Percentiles rank a stretch among this genome's conserved stretches.
Evolutionary conservation across 1,139 yeast species (phyloP).

Genomic region (Komagataea norvegica): DNA sequence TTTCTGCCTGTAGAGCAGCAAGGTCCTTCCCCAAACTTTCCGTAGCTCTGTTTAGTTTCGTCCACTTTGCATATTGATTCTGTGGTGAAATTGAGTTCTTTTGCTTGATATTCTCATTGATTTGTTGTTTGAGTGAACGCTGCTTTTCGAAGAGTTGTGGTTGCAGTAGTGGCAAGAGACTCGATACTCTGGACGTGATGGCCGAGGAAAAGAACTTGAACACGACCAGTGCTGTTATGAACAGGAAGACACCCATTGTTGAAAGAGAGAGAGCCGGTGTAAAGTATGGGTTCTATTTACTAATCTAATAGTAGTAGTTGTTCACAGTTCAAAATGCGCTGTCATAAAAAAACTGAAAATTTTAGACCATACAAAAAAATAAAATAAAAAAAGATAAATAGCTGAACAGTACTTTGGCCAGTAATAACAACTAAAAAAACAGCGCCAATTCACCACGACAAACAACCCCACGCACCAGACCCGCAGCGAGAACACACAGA

Average conservation of each 20-base stretch:
- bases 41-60: slow-evolving; percentile 72
- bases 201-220: slow-evolving; percentile 6
- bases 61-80: slow-evolving; percentile 95
- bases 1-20: slow-evolving; percentile 26
- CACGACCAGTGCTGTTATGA: slow-evolving; percentile 3
- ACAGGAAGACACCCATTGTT: slow-evolving; percentile 1
- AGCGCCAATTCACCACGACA: too few species aligned
- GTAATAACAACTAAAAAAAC: too few species aligned
- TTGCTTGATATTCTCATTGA: slow-evolving; percentile 44
- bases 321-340: too few species aligned
- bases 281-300: too few species aligned
- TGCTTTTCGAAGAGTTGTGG: slow-evolving; percentile 29
- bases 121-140: slow-evolving; percentile 40
- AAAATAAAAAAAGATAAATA: background rate
- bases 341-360: slow-evolving; percentile 1
- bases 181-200: slow-evolving; percentile 1
- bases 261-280: too few species aligned
- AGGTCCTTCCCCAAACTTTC: slow-evolving; percentile 37
- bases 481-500: slow-evolving; percentile 1
- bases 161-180: slow-evolving; percentile 3
- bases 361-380: background rate
- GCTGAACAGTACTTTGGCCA: too few species aligned
- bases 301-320: too few species aligned
- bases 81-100: slow-evolving; percentile 73
- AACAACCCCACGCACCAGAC: background rate